Base-by-base conservation (phyloP, 129 eudicot genomes). In the Daucus carota region DNA sequence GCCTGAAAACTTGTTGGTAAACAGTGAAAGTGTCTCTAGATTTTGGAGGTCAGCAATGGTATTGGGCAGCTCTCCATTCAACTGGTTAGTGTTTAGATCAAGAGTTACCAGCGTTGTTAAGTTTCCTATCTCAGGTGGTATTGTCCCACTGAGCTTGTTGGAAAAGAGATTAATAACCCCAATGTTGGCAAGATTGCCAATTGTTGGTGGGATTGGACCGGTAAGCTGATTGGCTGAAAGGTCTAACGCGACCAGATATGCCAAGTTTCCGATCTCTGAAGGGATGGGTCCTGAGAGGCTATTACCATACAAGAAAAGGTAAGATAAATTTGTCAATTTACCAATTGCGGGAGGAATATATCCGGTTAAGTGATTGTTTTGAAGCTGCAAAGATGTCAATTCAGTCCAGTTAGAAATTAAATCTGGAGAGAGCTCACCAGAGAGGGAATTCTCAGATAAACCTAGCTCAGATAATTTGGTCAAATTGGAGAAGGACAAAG, bases 401-500 rank as follows among this genome's bases (percentile, higher is more conserved):
- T 52, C 43, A 18, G 83, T 75, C 79, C 79, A 74, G 20, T 75
- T 80, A 54, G 60, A 14, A 15, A 74, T 22, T 41, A 67, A 36
- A 75, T 74, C 20, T 17, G 75, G 79, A 44, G 86, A 80, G 31
- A 74, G 67, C 66, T 74, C 65, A 13, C 77, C 77, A 5, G 52
- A 59, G 28, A 75, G 41, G 42, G 72, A 75, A 41, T 75, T 75
- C 1, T 48, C 46, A 9, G 52, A 90, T 66, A 92, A 68, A 24
- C 87, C 92, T 72, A 92, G 60, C 16, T 81, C 43, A 42, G 84
- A 59, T 73, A 92, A 76, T 52, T 42, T 45, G 71, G 86, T 87
- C 85, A 92, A 78, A 66, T 81, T 89, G 47, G 92, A 78, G 62
- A 92, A 72, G 32, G 92, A 80, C 74, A 73, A 50, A 24, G 97